Evolutionary conservation across 2,329 filamentous ascomycete genomes (phyloP), one percentile per base, ranked within the genome.

Genomic region (Falciphora oryzae): DNA sequence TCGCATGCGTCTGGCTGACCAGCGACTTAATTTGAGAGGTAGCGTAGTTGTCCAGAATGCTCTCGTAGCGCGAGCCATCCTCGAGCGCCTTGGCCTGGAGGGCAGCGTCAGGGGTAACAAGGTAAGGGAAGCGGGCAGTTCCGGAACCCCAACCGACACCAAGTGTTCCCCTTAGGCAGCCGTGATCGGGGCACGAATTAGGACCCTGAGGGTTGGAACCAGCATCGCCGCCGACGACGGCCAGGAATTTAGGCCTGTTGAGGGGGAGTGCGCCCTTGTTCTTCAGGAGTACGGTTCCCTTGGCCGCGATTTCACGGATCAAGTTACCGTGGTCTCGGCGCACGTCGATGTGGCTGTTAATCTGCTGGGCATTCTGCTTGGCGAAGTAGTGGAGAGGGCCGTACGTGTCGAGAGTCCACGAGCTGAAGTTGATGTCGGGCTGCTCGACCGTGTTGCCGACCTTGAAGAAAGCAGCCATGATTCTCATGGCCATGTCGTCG

Each of bases 401-500:
- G 69, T 85, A 90, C 0, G 90, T 93, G 70, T 94, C 88, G 1
- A 81, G 78, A 0, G 89, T 92, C 94, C 94, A 98, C 6, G 92
- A 92, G 70, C 89, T 89, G 77, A 97, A 97, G 81, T 93, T 98
- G 75, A 91, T 87, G 2, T 80, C 78, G 0, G 77, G 75, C 62
- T 81, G 75, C 2, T 78, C 75, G 2, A 86, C 69, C 0, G 79
- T 81, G 67, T 81, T 79, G 63, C 86, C 85, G 53, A 88, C 85
- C 75, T 89, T 89, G 79, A 88, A 90, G 73, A 84, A 87, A 57
- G 87, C 80, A 6, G 88, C 82, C 85, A 90, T 89, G 73, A 90
- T 96, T 70, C 95, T 88, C 76, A 92, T 89, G 6, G 87, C 91
- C 89, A 97, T 96, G 73, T 98, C 95, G 70, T 97, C 93, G 13